These are phyloP conservation scores for Hypseocharis bilobata DNA, from an alignment of 441 rosid species.

Conservation along the genomic window DNA sequence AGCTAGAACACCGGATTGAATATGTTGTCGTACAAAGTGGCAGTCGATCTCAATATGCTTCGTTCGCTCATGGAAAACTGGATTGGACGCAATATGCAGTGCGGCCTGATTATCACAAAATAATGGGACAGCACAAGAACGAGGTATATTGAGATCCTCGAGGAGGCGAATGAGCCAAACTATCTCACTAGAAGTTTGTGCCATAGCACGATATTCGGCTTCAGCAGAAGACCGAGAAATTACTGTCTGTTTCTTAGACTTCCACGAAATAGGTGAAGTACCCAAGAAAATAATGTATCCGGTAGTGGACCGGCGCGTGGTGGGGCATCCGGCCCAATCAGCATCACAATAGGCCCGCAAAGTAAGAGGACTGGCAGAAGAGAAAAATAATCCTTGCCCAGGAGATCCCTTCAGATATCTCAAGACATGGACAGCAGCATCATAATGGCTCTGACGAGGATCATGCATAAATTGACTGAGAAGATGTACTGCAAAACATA, in stretches of 20 bases:
- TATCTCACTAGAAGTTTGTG: background rate
- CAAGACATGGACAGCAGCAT: background rate
- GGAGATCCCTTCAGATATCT: background rate
- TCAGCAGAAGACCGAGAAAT: background rate
- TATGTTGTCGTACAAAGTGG: background rate
- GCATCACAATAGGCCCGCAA: background rate
- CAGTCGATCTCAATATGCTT: background rate
- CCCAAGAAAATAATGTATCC: background rate
- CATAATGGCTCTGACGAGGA: background rate
- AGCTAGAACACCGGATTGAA: background rate
- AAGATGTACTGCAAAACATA: background rate
- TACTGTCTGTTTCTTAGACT: background rate
- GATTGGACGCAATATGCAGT: too few species aligned
- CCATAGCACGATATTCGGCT: background rate
- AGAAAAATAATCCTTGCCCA: background rate
- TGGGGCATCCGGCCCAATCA: background rate
- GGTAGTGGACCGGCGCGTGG: background rate
- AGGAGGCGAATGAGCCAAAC: background rate
- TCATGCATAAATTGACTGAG: conserved; percentile 3
- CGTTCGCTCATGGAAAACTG: too few species aligned
- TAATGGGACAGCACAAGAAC: background rate
- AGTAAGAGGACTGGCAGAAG: background rate
- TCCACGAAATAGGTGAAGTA: background rate
- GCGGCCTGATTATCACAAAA: background rate
- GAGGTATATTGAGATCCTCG: background rate